Percentiles rank a stretch among this genome's conserved stretches.
These are phyloP conservation scores for Scedosporium aurantiacum DNA, from an alignment of 2,329 filamentous ascomycete genomes.

Conservation along the genomic window DNA sequence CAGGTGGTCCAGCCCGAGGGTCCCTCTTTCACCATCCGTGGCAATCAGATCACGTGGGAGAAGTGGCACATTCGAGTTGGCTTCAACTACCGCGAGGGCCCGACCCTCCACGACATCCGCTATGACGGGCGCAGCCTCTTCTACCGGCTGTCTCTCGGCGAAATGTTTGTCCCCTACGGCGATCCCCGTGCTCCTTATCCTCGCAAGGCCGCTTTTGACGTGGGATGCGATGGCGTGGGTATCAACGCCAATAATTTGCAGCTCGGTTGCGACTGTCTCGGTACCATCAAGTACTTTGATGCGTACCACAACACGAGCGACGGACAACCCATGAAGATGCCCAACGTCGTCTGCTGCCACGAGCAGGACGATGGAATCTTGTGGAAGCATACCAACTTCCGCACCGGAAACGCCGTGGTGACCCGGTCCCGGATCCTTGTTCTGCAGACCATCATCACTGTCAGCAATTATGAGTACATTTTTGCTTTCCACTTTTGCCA, in stretches of 20 bases:
- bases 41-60: slow-evolving; percentile 42
- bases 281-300: slow-evolving; percentile 40
- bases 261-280: slow-evolving; percentile 58
- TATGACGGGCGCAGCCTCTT: slow-evolving; percentile 57
- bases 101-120: slow-evolving; percentile 56
- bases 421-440: slow-evolving; percentile 48
- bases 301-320: slow-evolving; percentile 19
- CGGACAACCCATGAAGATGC: slow-evolving; percentile 19
- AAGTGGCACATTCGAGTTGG: slow-evolving; percentile 59
- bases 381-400: slow-evolving; percentile 55
- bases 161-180: slow-evolving; percentile 62
- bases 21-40: slow-evolving; percentile 30
- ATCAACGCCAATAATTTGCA: slow-evolving; percentile 54
- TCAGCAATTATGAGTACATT: slow-evolving; percentile 54
- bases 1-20: slow-evolving; percentile 25
- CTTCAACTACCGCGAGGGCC: slow-evolving; percentile 60
- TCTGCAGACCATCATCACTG: slow-evolving; percentile 53
- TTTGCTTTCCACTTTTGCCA: slow-evolving; percentile 38
- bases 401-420: slow-evolving; percentile 46
- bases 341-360: slow-evolving; percentile 25
- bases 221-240: slow-evolving; percentile 56
- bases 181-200: slow-evolving; percentile 54
- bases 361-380: slow-evolving; percentile 41
- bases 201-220: slow-evolving; percentile 59
- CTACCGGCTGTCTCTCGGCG: slow-evolving; percentile 54